phyloP scores from a whole-genome alignment of 208 protist species.

The Phytomonas sp. region DNA sequence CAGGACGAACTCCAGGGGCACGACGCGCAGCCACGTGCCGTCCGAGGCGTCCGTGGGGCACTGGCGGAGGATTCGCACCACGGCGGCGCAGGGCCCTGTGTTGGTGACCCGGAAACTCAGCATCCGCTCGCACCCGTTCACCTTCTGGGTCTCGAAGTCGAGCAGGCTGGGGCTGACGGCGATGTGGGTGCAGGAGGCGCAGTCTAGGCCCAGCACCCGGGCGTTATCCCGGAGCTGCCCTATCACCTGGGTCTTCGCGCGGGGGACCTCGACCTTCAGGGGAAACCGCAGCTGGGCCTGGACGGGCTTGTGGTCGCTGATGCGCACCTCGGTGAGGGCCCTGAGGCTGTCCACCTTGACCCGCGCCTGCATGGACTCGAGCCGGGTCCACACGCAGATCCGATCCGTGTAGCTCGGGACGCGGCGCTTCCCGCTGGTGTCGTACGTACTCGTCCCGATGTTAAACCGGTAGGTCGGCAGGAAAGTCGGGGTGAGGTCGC shows the following conservation, averaged over 20 bases:
- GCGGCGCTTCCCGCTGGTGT: slow-evolving; percentile 88
- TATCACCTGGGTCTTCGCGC: slow-evolving; percentile 42
- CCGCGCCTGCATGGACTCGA: slow-evolving; percentile 25
- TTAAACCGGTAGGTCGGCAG: slow-evolving; percentile 90
- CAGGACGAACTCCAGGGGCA: slow-evolving; percentile 46
- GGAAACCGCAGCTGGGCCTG: slow-evolving; percentile 51
- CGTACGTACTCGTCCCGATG: slow-evolving; percentile 82
- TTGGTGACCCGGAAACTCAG: slow-evolving; percentile 41
- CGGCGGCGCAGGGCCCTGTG: slow-evolving; percentile 54
- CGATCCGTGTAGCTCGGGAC: slow-evolving; percentile 88
- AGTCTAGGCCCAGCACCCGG: slow-evolving; percentile 28
- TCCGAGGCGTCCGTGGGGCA: slow-evolving; percentile 24
- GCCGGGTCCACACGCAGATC: slow-evolving; percentile 55
- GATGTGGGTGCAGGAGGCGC: slow-evolving; percentile 36
- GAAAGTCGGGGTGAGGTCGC: slow-evolving; percentile 58
- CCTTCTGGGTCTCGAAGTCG: slow-evolving; percentile 57
- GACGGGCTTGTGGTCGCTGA: slow-evolving; percentile 85
- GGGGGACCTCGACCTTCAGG: slow-evolving; percentile 49
- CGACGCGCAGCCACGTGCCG: slow-evolving; percentile 67
- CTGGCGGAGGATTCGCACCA: slow-evolving; percentile 59
- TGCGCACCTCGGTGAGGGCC: slow-evolving; percentile 42
- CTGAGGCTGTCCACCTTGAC: slow-evolving; percentile 34
- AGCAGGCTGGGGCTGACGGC: slow-evolving; percentile 23
- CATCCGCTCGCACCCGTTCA: slow-evolving; percentile 32
- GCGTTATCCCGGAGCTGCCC: slow-evolving; percentile 37